Conservation (phyloP, 2,329 filamentous ascomycete genomes). For the Ophidiomyces ophidiicola region DNA sequence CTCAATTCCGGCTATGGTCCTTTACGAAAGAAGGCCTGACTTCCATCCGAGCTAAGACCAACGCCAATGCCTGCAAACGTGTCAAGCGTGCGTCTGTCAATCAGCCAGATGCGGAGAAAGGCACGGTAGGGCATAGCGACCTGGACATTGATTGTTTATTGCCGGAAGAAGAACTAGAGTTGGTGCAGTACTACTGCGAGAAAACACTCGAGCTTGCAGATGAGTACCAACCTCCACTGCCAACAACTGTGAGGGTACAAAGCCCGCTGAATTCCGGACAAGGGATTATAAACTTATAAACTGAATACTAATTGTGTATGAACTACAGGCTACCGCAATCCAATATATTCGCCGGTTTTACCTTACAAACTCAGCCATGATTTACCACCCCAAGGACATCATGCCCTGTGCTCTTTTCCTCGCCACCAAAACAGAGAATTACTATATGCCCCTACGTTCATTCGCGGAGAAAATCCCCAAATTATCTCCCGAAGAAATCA, state of each 20-base stretch:
- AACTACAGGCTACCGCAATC: slow-evolving; percentile 57
- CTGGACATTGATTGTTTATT: slow-evolving; percentile 64
- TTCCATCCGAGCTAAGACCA: slow-evolving; percentile 64
- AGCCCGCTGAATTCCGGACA: slow-evolving; percentile 2
- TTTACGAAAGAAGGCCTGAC: slow-evolving; percentile 64
- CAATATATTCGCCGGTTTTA: slow-evolving; percentile 92
- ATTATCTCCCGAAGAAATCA: slow-evolving; percentile 65
- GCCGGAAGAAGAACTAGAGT: slow-evolving; percentile 65
- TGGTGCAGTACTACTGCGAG: slow-evolving; percentile 68
- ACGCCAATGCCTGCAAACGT: slow-evolving; percentile 61
- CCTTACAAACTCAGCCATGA: slow-evolving; percentile 89
- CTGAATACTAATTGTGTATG: slow-evolving; percentile 27
- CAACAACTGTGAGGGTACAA: slow-evolving; percentile 46
- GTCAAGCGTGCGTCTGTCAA: slow-evolving; percentile 47
- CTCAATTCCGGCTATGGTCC: slow-evolving; percentile 86
- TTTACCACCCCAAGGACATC: slow-evolving; percentile 80
- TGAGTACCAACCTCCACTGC: slow-evolving; percentile 45
- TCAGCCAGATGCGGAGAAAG: slow-evolving; percentile 4
- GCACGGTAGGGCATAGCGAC: slow-evolving; percentile 18
- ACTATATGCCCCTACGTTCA: slow-evolving; percentile 53
- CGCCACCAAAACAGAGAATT: slow-evolving; percentile 81
- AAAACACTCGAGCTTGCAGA: slow-evolving; percentile 47
- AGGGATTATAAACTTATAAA: slow-evolving; percentile 23
- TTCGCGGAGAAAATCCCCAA: slow-evolving; percentile 60
- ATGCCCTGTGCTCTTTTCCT: slow-evolving; percentile 87